Evolutionary conservation across 495 filamentous ascomycete species (phyloP).

Genomic region (Penicillium salamii): DNA sequence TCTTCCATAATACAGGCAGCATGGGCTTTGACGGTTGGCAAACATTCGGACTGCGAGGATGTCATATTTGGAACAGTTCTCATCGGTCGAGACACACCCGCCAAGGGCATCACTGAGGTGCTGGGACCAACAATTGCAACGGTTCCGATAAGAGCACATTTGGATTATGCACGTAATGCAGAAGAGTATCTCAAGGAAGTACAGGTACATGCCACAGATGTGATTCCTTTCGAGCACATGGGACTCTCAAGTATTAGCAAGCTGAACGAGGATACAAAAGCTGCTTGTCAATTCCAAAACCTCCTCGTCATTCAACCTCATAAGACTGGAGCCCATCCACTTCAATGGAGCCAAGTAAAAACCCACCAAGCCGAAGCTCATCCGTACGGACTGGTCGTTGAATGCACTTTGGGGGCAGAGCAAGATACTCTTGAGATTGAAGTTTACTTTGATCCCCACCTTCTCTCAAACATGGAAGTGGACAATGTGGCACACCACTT

Average conservation of each 20-base stretch:
- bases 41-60: conserved; percentile 28
- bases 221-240: conserved; percentile 41
- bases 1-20: conserved; percentile 29
- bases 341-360: not conserved
- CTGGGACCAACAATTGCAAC: conserved; percentile 43
- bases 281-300: conserved; percentile 53
- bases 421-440: not conserved
- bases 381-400: conserved; percentile 2
- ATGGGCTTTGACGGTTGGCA: conserved; percentile 35
- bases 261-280: conserved; percentile 44
- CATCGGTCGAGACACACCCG: conserved; percentile 33
- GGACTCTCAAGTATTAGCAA: conserved; percentile 52
- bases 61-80: conserved; percentile 34
- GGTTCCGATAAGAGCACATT: conserved; percentile 48
- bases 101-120: conserved; percentile 31
- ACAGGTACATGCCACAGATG: conserved; percentile 31
- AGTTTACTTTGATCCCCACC: not conserved
- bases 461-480: too few relatives aligned
- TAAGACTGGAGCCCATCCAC: not conserved
- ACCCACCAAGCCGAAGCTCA: not conserved
- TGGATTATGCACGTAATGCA: conserved; percentile 22
- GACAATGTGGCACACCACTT: too few relatives aligned
- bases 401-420: not conserved
- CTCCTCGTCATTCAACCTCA: conserved; percentile 22
- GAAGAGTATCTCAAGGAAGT: conserved; percentile 34